Percentiles rank a stretch among this genome's conserved stretches.
Evolutionary conservation across 257 asterid species (phyloP).

Genomic region (Solanum corneliomulleri): DNA sequence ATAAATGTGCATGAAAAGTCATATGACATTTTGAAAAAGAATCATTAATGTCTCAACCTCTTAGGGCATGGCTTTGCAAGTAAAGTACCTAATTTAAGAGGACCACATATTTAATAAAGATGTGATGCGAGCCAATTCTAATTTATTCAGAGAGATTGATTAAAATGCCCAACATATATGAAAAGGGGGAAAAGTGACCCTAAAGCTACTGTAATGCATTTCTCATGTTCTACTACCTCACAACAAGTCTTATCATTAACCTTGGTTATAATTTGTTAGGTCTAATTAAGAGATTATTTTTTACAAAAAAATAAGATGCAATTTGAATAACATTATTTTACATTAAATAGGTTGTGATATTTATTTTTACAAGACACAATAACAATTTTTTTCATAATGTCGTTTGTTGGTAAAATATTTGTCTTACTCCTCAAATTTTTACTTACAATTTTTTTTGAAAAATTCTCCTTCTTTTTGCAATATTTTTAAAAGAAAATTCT

Average conservation of each 20-base stretch:
- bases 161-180: neutral
- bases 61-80: neutral
- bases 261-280: neutral
- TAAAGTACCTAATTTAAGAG: neutral
- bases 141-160: neutral
- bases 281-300: too few relatives aligned
- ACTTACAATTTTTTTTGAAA: neutral
- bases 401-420: neutral
- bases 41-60: neutral
- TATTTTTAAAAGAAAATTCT: too few relatives aligned
- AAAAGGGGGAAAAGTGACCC: neutral
- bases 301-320: neutral
- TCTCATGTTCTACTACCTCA: neutral
- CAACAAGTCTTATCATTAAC: neutral
- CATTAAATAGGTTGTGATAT: too few relatives aligned
- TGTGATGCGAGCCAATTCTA: neutral
- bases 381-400: neutral
- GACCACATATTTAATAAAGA: neutral
- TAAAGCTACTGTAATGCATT: neutral
- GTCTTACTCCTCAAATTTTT: too few relatives aligned
- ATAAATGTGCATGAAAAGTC: conserved; percentile 5
- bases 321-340: neutral
- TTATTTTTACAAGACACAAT: neutral
- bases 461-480: too few relatives aligned
- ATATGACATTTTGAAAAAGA: neutral